Evolutionary conservation across 1,139 yeast species (phyloP), one percentile per base, ranked within the genome.

Genomic region (Pichia sp.): DNA sequence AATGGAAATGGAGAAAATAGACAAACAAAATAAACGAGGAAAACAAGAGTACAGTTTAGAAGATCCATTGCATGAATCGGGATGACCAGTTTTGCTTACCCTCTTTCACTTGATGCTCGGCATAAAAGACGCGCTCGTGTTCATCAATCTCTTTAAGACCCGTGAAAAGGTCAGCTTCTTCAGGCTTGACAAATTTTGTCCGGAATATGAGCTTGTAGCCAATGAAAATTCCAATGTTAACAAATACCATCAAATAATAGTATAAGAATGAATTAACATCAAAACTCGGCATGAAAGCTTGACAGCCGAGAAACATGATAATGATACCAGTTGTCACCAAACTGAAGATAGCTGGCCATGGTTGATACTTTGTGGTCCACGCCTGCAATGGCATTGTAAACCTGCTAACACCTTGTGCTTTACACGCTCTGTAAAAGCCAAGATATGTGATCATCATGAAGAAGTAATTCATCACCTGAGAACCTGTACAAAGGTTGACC

Each of bases 401-500:
- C 41, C 70, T 52, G 37, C 57, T 60, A 16, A 63, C 45, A 5
- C 61, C 60, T 48, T 65, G 70, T 5, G 55, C 69, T 29, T 61
- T 53, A 41, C 65, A 61, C 5, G 75, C 74, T 34, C 59, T 53
- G 52, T 60, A 65, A 50, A 69, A 70, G n/a, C 59, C 54, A 37
- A 64, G 48, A 40, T 70, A 71, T 10, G 69, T 67, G 37, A 70
- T 56, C 40, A 60, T 52, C 75, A 72, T 70, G 49, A 62, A 60
- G 24, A 65, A 60, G 40, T 66, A 68, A 45, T 67, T 71, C 42
- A 68, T 51, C 29, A 69, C 52, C 48, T 70, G 76, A 16, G 72
- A 64, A 35, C 74, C 74, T 3, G 77, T 71, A 49, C 69, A 62
- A 42, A 71, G 56, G 44, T 63, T 66, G 27, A 69, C 66, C 65